Percentiles rank a stretch among this genome's conserved stretches.
These are phyloP conservation scores for Aspergillus japonicus DNA, from an alignment of 2,329 filamentous ascomycete genomes.

Conservation along the genomic window DNA sequence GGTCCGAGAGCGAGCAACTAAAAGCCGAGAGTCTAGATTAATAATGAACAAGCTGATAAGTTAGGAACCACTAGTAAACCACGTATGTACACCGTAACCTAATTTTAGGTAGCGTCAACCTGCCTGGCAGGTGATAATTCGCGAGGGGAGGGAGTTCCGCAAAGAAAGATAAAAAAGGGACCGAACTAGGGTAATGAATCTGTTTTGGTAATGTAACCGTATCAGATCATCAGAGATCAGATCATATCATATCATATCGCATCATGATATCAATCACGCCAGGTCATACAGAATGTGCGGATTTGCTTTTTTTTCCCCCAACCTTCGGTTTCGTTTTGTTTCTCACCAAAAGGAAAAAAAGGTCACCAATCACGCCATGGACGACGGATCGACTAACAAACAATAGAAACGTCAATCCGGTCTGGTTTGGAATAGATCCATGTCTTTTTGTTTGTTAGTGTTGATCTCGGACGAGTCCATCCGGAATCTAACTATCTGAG, in stretches of 20 bases:
- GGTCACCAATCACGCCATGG: not conserved
- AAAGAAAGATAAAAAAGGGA: too few species aligned
- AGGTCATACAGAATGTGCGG: not conserved
- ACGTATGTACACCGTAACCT: not conserved
- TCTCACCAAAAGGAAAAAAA: not conserved
- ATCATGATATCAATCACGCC: constrained; percentile 9
- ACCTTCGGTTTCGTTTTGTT: not conserved
- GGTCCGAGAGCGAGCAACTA: not conserved
- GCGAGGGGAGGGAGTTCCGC: too few species aligned
- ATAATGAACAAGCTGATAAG: not conserved
- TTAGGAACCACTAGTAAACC: not conserved
- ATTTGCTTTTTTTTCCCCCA: not conserved
- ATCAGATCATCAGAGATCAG: not conserved
- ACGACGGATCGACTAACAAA: not conserved
- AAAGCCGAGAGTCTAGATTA: not conserved
- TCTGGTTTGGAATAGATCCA: not conserved
- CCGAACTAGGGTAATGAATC: too few species aligned
- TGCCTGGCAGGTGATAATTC: too few species aligned
- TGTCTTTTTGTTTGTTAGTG: not conserved
- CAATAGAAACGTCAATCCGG: not conserved
- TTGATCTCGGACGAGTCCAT: not conserved
- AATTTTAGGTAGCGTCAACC: not conserved
- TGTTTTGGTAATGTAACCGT: not conserved
- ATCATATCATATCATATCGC: constrained; percentile 11
- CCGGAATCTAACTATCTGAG: not conserved